Evolutionary conservation across 2,329 filamentous ascomycete genomes (phyloP).

Genomic region (Teratosphaeria epicoccoides): DNA sequence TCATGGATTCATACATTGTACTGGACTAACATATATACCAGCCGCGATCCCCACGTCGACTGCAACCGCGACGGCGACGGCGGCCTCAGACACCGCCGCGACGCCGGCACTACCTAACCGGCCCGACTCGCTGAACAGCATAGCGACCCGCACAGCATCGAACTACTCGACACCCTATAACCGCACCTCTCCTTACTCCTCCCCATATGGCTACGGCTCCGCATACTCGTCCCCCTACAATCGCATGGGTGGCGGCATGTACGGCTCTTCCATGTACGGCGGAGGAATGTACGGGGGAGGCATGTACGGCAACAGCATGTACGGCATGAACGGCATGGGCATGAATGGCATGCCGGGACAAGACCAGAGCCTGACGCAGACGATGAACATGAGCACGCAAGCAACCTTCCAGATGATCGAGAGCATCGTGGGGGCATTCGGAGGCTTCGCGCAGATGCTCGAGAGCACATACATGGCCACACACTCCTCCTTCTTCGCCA

Average conservation of each 20-base stretch:
- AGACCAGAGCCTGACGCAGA: conserved; percentile 86
- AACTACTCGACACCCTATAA: conserved; percentile 53
- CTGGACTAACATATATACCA: conserved; percentile 20
- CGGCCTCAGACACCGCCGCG: conserved; percentile 34
- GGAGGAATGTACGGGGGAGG: conserved; percentile 26
- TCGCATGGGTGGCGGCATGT: conserved; percentile 35
- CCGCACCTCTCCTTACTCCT: conserved; percentile 35
- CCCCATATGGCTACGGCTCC: conserved; percentile 44
- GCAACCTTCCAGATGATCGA: conserved; percentile 98
- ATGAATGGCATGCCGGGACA: conserved; percentile 57
- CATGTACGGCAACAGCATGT: conserved; percentile 27
- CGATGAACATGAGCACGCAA: conserved; percentile 88
- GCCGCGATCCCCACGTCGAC: conserved; percentile 3
- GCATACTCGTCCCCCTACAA: conserved; percentile 47
- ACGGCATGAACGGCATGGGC: conserved; percentile 24
- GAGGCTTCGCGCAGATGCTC: conserved; percentile 96
- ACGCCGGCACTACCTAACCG: conserved; percentile 68
- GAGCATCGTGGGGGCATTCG: conserved; percentile 91
- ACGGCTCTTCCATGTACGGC: conserved; percentile 34
- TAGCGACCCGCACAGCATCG: conserved; percentile 80
- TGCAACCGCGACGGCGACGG: conserved; percentile 10
- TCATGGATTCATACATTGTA: conserved; percentile 15
- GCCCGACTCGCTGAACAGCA: conserved; percentile 63
- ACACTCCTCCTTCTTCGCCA: conserved; percentile 96
- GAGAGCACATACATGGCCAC: conserved; percentile 99